Base-by-base conservation (phyloP, 768 basidiomycete species). In the Cytidiella melzeri region DNA sequence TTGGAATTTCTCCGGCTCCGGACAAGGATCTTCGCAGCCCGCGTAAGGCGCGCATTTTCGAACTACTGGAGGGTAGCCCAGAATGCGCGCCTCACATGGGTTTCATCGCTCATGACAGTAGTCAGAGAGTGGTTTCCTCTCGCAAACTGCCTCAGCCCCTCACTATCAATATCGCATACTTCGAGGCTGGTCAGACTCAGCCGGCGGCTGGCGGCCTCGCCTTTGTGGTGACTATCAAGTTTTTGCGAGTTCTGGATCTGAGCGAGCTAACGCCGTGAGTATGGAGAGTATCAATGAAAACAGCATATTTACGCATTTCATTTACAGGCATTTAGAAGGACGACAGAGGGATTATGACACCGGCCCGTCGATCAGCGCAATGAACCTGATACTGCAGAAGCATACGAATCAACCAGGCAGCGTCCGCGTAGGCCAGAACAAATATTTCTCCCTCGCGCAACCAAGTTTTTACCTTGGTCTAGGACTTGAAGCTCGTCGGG, bases 371-470 rank as follows among this genome's bases (percentile, higher is more conserved):
- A 66, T 87, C 4, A 73, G 84, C 7, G 83, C 83, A 3, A 59
- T 87, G 42, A 86, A 88, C 58, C 65, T 87, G 20, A 69, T 87
- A 44, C 64, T 86, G 4, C 75, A 79, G 42, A 72, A 80, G 43
- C 70, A 76, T 55, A 74, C 82, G 9, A 12, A 72, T 74, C 56
- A 67, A 74, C 26, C 67, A 72, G 30, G 30, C 1, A 83, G 80
- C 6, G 71, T 80, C n/a, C 74, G 79, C 59, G 79, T 85, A 10
- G 83, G 84, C 1, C 68, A 76, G 45, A 82, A 83, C 52, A 73
- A 80, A 11, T 86, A 79, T 63, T 87, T 87, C 66, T 84, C 84
- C 68, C 61, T 61, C 4, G 50, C 62, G 5, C 48, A 48, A 0
- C 47, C 57, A 1, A 46, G 55, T 15, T 34, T 56, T 37, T 19